These are phyloP conservation scores for Ambrosiella beaveri DNA, from an alignment of 2,329 filamentous ascomycete genomes.

Conservation along the genomic window DNA sequence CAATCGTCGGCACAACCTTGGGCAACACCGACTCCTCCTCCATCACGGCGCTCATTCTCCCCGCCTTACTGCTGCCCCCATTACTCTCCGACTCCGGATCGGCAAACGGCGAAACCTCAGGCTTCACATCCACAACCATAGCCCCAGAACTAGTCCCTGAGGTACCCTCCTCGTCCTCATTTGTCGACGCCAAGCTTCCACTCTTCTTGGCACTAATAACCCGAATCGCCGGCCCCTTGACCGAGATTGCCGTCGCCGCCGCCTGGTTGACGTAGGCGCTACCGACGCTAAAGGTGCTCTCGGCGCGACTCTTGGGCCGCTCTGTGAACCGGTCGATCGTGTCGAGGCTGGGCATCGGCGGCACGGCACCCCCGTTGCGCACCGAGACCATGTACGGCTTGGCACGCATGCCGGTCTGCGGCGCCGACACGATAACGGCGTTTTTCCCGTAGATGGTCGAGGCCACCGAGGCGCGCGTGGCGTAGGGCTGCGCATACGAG, in stretches of 20 bases:
- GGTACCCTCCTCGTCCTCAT: background rate
- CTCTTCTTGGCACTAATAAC: slow-evolving; percentile 33
- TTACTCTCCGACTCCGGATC: slow-evolving; percentile 25
- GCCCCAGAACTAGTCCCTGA: background rate
- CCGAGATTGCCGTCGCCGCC: slow-evolving; percentile 37
- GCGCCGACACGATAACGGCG: slow-evolving; percentile 63
- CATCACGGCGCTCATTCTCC: slow-evolving; percentile 36
- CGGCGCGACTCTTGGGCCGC: slow-evolving; percentile 34
- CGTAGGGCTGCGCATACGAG: slow-evolving; percentile 42
- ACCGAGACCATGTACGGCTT: slow-evolving; percentile 91
- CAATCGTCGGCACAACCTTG: slow-evolving; percentile 14
- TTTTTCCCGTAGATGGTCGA: slow-evolving; percentile 91
- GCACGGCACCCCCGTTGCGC: slow-evolving; percentile 49
- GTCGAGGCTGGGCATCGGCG: slow-evolving; percentile 59
- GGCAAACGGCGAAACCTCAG: slow-evolving; percentile 35
- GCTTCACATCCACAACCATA: background rate
- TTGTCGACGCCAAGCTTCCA: background rate
- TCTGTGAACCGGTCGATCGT: slow-evolving; percentile 35
- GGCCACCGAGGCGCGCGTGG: slow-evolving; percentile 57
- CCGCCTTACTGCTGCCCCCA: slow-evolving; percentile 13
- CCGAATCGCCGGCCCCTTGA: slow-evolving; percentile 42
- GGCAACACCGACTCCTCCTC: slow-evolving; percentile 29
- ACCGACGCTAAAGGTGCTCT: slow-evolving; percentile 46
- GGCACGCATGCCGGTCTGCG: slow-evolving; percentile 70
- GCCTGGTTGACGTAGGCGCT: slow-evolving; percentile 52